Conservation (phyloP, 192 early-diverging fungal species). For the Spizellomyces punctatus region DNA sequence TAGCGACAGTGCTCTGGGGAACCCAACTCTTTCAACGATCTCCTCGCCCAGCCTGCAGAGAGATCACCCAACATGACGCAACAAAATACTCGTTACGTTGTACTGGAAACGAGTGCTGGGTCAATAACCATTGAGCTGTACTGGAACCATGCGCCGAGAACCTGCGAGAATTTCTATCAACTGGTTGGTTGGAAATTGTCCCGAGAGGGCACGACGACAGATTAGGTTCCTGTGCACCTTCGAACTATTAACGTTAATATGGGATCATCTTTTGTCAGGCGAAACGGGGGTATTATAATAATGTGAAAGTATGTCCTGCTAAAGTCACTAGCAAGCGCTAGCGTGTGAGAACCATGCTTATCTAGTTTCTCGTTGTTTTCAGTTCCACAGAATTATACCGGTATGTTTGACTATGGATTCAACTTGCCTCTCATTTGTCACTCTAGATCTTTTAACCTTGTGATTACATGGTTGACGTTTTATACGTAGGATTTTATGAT, state of each 20-base stretch:
- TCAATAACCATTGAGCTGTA: constrained; percentile 78
- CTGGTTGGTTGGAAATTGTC: constrained; percentile 42
- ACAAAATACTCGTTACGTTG: constrained; percentile 24
- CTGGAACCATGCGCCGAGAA: constrained; percentile 81
- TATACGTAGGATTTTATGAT: constrained; percentile 86
- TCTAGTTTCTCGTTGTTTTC: background rate
- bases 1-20: no score
- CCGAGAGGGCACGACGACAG: background rate
- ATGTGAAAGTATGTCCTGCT: constrained; percentile 54
- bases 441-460: background rate
- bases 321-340: background rate
- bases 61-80: constrained; percentile 1
- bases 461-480: background rate
- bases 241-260: background rate
- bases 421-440: background rate
- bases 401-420: constrained; percentile 28
- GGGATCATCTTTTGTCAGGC: constrained; percentile 47
- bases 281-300: constrained; percentile 82
- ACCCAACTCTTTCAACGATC: no score
- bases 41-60: no score
- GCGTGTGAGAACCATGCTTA: background rate
- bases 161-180: constrained; percentile 84
- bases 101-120: constrained; percentile 52
- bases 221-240: background rate
- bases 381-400: constrained; percentile 80